Evolutionary conservation across 257 asterid species (phyloP), one percentile per base, ranked within the genome.

Genomic region (Solanum clarkiae): DNA sequence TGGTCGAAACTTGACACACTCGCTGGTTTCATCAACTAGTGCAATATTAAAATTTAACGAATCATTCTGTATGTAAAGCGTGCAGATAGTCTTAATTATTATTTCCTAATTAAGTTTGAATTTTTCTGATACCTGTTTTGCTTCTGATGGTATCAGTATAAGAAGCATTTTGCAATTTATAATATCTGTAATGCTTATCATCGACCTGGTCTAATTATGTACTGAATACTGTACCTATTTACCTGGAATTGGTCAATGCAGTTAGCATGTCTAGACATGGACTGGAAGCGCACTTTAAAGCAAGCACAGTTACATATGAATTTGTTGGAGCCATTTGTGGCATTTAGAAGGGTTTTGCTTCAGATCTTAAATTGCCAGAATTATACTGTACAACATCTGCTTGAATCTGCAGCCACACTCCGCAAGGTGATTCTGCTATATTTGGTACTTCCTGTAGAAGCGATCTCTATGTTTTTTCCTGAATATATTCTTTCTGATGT

Each of bases 241-340:
- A 63, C 83, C 79, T 84, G 86, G 65, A 84, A 84, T 85, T 60
- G 42, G 45, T 84, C 81, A 55, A 77, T 88, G 87, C 89, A 96
- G 99, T 89, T 94, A 87, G 88, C 92, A 84, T 88, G 89, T 89
- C 93, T 96, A 81, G 92, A 91, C 86, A 87, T 63, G 81, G 95
- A 95, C 62, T 96, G 98, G 98, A 92, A 84, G 71, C 86, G 90
- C 88, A 89, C 93, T 84, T 84, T 95, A 91, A 92, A 94, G 87
- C 97, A 90, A 91, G 87, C 94, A 82, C 97, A 93, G 89, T 89
- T 95, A 75, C 99, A 96, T 85, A 96, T 95, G 99, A 93, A 91
- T 92, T 93, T 95, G 87, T 86, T 96, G 91, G 99, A 96, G 89
- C 98, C 99, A 7, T 93, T 96, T 88, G 93, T 95, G 86, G 94